phyloP scores from a whole-genome alignment of 257 asterid genomes.

The Solanum commersonii region DNA sequence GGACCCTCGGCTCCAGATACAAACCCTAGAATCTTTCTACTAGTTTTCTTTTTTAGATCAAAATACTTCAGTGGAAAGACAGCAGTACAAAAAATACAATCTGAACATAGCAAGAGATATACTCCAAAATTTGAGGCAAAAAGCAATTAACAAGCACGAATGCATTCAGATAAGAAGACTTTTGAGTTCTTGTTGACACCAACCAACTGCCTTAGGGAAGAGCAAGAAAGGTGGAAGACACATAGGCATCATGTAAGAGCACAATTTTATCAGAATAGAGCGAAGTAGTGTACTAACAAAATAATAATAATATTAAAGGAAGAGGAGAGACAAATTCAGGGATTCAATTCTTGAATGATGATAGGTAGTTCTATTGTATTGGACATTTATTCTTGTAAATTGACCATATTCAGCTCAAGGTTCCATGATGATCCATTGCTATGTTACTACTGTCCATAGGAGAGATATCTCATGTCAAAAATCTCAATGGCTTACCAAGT shows the following conservation, averaged over 20 bases:
- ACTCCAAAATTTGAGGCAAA: background rate
- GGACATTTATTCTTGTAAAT: background rate
- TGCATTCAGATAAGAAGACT: background rate
- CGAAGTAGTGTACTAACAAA: background rate
- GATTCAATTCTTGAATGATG: background rate
- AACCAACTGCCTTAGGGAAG: background rate
- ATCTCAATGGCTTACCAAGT: slow-evolving; percentile 54
- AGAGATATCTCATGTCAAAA: background rate
- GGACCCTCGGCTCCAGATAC: background rate
- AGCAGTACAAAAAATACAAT: background rate
- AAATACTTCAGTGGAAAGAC: background rate
- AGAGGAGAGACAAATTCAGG: background rate
- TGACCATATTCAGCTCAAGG: background rate
- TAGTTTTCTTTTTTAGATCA: background rate
- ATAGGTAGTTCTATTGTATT: background rate
- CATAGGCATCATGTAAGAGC: background rate
- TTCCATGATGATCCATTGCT: background rate
- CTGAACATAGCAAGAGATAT: background rate
- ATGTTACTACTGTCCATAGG: background rate
- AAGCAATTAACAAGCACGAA: background rate
- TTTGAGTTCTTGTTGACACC: background rate
- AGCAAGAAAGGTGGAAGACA: background rate
- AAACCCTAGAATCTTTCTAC: background rate
- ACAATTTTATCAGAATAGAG: background rate
- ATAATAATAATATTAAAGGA: background rate